phyloP scores from a whole-genome alignment of 305 asterid species.

The Solanum hybrid region DNA sequence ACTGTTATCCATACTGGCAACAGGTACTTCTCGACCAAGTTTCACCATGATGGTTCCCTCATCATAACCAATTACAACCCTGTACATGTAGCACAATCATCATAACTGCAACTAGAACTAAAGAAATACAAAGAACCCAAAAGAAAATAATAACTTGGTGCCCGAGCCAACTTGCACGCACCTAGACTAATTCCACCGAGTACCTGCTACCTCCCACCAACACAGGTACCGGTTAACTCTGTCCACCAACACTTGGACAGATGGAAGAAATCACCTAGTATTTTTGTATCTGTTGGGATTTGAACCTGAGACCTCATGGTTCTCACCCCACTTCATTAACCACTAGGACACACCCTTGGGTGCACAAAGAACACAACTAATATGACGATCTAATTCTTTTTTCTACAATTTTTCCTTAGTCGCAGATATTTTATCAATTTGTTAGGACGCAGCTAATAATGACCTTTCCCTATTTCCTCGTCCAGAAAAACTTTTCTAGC shows the following conservation, averaged over 20 bases:
- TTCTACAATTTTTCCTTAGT: background rate
- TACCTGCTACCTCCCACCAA: background rate
- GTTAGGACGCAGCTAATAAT: background rate
- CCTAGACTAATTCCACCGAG: background rate
- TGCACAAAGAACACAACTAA: background rate
- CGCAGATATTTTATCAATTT: background rate
- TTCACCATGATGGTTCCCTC: constrained; percentile 99
- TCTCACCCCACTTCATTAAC: background rate
- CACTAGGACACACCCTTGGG: background rate
- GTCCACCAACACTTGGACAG: background rate
- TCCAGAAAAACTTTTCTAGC: background rate
- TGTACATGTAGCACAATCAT: constrained; percentile 24
- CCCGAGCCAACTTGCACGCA: background rate
- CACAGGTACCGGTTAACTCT: background rate
- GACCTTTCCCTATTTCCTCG: background rate
- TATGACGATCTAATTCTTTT: background rate
- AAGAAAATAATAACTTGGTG: background rate
- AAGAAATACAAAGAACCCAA: background rate
- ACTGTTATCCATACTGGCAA: constrained; percentile 95
- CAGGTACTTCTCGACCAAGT: constrained; percentile 91
- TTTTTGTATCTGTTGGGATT: background rate
- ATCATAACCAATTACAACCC: constrained; percentile 97
- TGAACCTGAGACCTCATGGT: background rate
- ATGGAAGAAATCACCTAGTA: background rate
- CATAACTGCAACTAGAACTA: constrained; percentile 1